Conservation (phyloP, 345 rosid genomes). For the Balakata baccata region DNA sequence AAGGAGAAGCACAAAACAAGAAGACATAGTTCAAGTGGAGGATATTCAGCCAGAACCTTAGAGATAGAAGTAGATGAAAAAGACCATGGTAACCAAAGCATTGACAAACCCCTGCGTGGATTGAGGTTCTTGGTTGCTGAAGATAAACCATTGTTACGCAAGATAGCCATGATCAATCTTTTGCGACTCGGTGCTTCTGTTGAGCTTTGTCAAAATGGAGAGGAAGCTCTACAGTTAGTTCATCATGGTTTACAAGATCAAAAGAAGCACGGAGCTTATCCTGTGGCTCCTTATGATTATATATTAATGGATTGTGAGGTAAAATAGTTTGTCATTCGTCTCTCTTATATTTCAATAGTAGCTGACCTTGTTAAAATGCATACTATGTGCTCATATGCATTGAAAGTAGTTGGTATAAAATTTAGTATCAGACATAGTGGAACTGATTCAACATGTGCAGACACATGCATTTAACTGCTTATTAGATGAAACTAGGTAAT, state of each 20-base stretch:
- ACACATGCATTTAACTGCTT: too few species aligned
- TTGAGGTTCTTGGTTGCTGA: slow-evolving; percentile 24
- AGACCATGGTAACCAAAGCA: neutral
- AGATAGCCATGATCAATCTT: neutral
- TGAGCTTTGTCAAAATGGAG: slow-evolving; percentile 21
- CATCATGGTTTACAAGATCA: slow-evolving; percentile 1
- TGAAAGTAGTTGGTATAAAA: too few species aligned
- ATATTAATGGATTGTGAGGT: slow-evolving; percentile 33
- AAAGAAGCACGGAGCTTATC: neutral
- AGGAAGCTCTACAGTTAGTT: slow-evolving; percentile 19
- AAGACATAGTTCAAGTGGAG: neutral
- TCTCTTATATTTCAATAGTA: too few species aligned
- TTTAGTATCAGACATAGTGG: too few species aligned
- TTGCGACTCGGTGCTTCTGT: slow-evolving; percentile 25
- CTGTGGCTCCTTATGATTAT: slow-evolving; percentile 18
- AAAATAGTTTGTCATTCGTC: neutral
- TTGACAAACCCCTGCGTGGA: slow-evolving; percentile 17
- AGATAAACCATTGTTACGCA: slow-evolving; percentile 1
- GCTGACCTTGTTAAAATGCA: too few species aligned
- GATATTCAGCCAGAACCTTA: neutral
- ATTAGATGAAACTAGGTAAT: too few species aligned
- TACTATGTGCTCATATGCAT: too few species aligned
- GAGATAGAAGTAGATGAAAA: slow-evolving; percentile 24
- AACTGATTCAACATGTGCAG: too few species aligned
- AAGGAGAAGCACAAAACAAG: slow-evolving; percentile 4